phyloP scores from a whole-genome alignment of 2,329 filamentous ascomycete genomes.

The Diplocarpon mali region DNA sequence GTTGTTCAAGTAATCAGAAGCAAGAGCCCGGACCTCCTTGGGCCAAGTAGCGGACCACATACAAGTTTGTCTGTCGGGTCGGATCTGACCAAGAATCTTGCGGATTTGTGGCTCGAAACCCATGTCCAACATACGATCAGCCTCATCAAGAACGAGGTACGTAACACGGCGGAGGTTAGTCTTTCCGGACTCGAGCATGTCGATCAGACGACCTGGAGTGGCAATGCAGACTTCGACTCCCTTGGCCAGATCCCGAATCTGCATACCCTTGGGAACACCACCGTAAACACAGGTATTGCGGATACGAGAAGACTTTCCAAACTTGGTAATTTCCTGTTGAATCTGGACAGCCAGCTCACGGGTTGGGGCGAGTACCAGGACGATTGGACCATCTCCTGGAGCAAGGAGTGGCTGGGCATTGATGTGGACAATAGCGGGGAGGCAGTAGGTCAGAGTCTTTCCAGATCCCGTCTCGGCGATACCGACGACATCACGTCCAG shows the following conservation, averaged over 20 bases:
- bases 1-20: conserved; percentile 81
- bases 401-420: conserved; percentile 95
- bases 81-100: conserved; percentile 96
- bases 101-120: conserved; percentile 99
- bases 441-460: conserved; percentile 97
- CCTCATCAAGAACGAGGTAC: conserved; percentile 96
- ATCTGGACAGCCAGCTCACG: conserved; percentile 98
- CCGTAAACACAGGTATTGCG: conserved; percentile 98
- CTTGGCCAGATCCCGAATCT: conserved; percentile 87
- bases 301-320: conserved; percentile 94
- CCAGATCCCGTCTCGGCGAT: conserved; percentile 98
- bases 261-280: conserved; percentile 94
- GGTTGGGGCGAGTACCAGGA: conserved; percentile 89
- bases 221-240: conserved; percentile 99
- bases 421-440: conserved; percentile 98
- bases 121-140: conserved; percentile 99
- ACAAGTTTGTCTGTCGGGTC: conserved; percentile 95
- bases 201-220: conserved; percentile 92
- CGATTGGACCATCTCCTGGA: conserved; percentile 91
- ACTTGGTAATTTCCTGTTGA: conserved; percentile 97
- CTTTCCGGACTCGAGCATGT: conserved; percentile 96
- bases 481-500: conserved; percentile 95
- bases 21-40: conserved; percentile 91
- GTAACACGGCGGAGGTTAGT: conserved; percentile 97
- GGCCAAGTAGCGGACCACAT: conserved; percentile 99